Evolutionary conservation across 352 stramenopile species (phyloP).

Genomic region (Phytophthora quininea): DNA sequence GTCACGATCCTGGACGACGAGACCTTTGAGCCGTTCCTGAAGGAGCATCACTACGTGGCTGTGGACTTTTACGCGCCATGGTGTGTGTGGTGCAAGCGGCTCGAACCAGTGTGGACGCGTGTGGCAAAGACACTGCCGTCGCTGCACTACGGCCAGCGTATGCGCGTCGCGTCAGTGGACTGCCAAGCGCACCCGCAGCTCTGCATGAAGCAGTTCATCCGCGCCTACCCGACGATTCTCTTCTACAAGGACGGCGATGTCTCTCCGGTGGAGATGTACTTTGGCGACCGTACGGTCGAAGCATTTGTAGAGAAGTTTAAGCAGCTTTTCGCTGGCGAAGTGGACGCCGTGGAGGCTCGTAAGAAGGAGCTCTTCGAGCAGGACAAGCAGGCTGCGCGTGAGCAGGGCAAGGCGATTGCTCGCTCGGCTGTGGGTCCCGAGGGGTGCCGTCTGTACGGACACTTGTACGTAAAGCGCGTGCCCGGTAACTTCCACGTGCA

Average conservation of each 20-base stretch:
- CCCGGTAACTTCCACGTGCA: slow-evolving; percentile 99
- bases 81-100: slow-evolving; percentile 97
- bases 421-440: slow-evolving; percentile 66
- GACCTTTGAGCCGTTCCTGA: slow-evolving; percentile 93
- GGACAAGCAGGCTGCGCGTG: slow-evolving; percentile 87
- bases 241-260: slow-evolving; percentile 95
- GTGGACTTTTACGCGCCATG: slow-evolving; percentile 97
- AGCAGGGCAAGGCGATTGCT: slow-evolving; percentile 66
- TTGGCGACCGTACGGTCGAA: slow-evolving; percentile 93
- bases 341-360: slow-evolving; percentile 69
- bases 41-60: slow-evolving; percentile 95
- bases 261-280: slow-evolving; percentile 95
- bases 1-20: slow-evolving; percentile 81
- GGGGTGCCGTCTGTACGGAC: slow-evolving; percentile 78
- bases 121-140: slow-evolving; percentile 91
- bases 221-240: slow-evolving; percentile 96
- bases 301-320: slow-evolving; percentile 93
- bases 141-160: slow-evolving; percentile 83
- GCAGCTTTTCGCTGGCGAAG: slow-evolving; percentile 79
- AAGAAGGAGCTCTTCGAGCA: slow-evolving; percentile 95
- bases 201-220: slow-evolving; percentile 95
- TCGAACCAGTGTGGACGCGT: slow-evolving; percentile 96
- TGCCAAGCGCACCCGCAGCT: slow-evolving; percentile 93
- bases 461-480: slow-evolving; percentile 91
- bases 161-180: slow-evolving; percentile 91